phyloP scores from a whole-genome alignment of 768 basidiomycete species.

The Exidia glandulosa region DNA sequence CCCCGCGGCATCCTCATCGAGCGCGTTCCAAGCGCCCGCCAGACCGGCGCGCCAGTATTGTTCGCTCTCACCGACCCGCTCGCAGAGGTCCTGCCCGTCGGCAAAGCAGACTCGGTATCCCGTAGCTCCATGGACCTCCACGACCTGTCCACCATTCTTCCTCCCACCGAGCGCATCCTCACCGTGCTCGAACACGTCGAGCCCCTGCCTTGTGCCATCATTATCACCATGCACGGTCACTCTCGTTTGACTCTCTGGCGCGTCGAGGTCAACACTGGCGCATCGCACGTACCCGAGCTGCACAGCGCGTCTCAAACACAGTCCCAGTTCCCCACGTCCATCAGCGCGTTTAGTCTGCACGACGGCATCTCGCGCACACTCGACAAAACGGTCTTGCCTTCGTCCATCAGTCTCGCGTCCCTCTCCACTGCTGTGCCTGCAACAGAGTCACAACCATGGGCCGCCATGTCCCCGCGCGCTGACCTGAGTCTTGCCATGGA shows the following conservation, averaged over 20 bases:
- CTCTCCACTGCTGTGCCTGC: conserved; percentile 5
- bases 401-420: conserved; percentile 1
- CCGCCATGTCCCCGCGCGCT: conserved; percentile 8
- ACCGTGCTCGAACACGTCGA: conserved; percentile 2
- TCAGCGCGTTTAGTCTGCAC: background rate
- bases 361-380: background rate
- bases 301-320: background rate
- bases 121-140: background rate
- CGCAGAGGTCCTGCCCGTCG: conserved; percentile 61
- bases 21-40: conserved; percentile 53
- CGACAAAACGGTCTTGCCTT: background rate
- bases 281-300: background rate
- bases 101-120: conserved; percentile 31
- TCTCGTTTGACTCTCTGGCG: background rate
- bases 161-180: background rate
- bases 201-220: background rate
- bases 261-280: background rate
- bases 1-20: conserved; percentile 77
- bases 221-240: background rate
- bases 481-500: conserved; percentile 48
- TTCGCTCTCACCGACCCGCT: conserved; percentile 72
- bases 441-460: conserved; percentile 1
- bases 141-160: background rate
- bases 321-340: background rate
- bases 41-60: conserved; percentile 64